These are phyloP conservation scores for Aristolochia contorta DNA, from an alignment of 164 flowering plant genomes.

Conservation along the genomic window DNA sequence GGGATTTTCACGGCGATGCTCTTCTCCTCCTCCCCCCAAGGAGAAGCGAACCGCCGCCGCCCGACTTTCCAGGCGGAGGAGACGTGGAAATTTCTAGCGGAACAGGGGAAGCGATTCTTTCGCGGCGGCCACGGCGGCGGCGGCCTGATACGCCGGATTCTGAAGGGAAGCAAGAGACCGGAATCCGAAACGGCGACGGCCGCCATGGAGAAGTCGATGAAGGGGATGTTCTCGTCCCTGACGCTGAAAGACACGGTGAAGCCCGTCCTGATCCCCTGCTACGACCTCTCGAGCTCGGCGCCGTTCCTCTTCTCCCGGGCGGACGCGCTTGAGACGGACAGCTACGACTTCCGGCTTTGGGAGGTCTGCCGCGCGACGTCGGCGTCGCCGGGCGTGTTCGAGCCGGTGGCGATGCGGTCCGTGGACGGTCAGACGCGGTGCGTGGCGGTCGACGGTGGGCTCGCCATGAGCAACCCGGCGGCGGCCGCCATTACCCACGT, in stretches of 20 bases:
- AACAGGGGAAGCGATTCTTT: conserved; percentile 38
- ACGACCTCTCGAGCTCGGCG: conserved; percentile 78
- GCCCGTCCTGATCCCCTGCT: conserved; percentile 89
- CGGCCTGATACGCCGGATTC: conserved; percentile 27
- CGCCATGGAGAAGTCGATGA: conserved; percentile 50
- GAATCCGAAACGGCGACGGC: conserved; percentile 20
- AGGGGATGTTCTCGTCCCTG: conserved; percentile 45
- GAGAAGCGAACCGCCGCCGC: conserved; percentile 17
- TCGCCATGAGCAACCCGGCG: conserved; percentile 87
- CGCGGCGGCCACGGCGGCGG: conserved; percentile 3
- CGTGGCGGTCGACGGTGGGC: conserved; percentile 74
- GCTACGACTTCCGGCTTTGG: conserved; percentile 78
- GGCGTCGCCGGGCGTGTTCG: conserved; percentile 60
- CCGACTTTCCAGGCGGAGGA: conserved; percentile 75
- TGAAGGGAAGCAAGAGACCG: conserved; percentile 10
- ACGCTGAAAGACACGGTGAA: conserved; percentile 80
- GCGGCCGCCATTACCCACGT: conserved; percentile 98
- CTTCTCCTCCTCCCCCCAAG: conserved; percentile 49
- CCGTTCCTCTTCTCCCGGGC: conserved; percentile 92
- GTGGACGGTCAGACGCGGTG: conserved; percentile 62
- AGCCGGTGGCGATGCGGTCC: conserved; percentile 59
- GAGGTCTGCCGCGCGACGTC: conserved; percentile 89
- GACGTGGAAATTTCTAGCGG: conserved; percentile 64
- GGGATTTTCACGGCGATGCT: conserved; percentile 92
- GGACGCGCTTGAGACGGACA: conserved; percentile 75